Conservation (phyloP, 2,329 filamentous ascomycete species). For the Alternaria arbusti region DNA sequence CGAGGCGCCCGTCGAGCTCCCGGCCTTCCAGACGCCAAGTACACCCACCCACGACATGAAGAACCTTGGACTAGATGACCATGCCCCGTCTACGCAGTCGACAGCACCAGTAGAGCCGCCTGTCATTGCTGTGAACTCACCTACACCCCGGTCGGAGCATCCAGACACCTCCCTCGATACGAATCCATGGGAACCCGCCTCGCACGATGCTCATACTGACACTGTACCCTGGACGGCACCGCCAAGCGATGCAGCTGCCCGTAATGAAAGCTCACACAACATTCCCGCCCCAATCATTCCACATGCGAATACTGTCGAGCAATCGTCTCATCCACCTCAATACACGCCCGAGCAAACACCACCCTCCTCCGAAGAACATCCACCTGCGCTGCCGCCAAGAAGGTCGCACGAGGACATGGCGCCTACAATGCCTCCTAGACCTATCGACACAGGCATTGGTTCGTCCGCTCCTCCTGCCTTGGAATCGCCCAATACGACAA, state of each 20-base stretch:
- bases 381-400: slow-evolving; percentile 44
- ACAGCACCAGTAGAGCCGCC: slow-evolving; percentile 34
- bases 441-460: slow-evolving; percentile 31
- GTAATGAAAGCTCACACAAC: slow-evolving; percentile 20
- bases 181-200: slow-evolving; percentile 35
- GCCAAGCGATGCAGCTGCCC: background rate
- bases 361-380: slow-evolving; percentile 21
- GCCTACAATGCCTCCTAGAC: slow-evolving; percentile 44
- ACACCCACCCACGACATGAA: slow-evolving; percentile 48
- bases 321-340: slow-evolving; percentile 15
- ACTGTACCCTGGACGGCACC: background rate
- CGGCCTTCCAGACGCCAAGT: slow-evolving; percentile 49
- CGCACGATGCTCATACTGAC: background rate
- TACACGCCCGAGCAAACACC: slow-evolving; percentile 9
- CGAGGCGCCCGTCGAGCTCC: slow-evolving; percentile 50
- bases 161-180: slow-evolving; percentile 32
- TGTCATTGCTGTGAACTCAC: slow-evolving; percentile 33
- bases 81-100: slow-evolving; percentile 15
- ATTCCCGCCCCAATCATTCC: slow-evolving; percentile 35
- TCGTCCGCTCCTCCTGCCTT: slow-evolving; percentile 26
- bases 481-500: slow-evolving; percentile 50
- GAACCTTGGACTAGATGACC: slow-evolving; percentile 43
- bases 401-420: slow-evolving; percentile 42
- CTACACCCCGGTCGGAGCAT: slow-evolving; percentile 26
- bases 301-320: slow-evolving; percentile 31